Percentiles rank a stretch among this genome's conserved stretches.
Conservation (phyloP, 176 grass and related monocot genomes). For the Phragmites australis region DNA sequence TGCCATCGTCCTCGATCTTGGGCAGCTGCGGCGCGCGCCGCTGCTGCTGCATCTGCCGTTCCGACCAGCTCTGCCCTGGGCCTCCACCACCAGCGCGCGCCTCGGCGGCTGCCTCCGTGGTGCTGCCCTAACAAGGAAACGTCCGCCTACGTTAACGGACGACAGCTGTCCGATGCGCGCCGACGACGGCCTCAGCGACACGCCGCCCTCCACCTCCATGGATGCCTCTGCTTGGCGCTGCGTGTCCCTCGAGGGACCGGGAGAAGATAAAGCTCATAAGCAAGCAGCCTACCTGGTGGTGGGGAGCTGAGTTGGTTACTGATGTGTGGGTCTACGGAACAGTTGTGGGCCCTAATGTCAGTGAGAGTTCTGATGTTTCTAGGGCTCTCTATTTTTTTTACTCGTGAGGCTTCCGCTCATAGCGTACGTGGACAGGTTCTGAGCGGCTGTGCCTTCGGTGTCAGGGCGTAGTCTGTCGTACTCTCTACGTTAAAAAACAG, state of each 20-base stretch:
- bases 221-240: constrained; percentile 18
- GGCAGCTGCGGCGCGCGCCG: constrained; percentile 56
- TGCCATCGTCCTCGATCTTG: constrained; percentile 84
- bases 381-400: background rate
- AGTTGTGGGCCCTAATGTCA: background rate
- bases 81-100: constrained; percentile 60
- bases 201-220: constrained; percentile 66
- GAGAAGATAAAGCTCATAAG: constrained; percentile 58
- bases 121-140: constrained; percentile 20
- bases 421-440: background rate
- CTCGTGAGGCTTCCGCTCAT: background rate
- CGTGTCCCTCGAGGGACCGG: background rate
- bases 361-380: background rate
- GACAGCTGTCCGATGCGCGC: constrained; percentile 8
- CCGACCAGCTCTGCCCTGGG: constrained; percentile 60
- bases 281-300: constrained; percentile 31
- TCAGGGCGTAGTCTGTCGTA: no score
- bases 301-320: background rate
- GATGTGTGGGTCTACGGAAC: background rate
- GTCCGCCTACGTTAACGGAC: background rate
- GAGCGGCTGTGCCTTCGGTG: no score
- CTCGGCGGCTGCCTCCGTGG: constrained; percentile 46
- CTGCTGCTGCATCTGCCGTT: constrained; percentile 56
- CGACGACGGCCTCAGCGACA: constrained; percentile 44
- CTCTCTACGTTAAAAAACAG: no score